Conservation (phyloP, 2,329 filamentous ascomycete genomes). For the Chaetomium sp. region DNA sequence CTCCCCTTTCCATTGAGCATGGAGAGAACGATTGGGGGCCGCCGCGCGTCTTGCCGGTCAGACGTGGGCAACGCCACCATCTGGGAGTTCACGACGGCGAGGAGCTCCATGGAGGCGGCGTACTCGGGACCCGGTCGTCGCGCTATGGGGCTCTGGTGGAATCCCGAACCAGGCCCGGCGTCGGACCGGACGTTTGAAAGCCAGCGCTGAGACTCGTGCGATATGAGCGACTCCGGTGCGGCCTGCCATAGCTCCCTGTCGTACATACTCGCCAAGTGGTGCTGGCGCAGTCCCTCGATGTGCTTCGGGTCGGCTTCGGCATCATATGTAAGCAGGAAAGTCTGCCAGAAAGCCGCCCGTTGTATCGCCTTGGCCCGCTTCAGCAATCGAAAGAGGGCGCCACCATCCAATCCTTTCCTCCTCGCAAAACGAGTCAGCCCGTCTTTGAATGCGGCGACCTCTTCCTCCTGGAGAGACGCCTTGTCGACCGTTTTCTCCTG, state of each 20-base stretch:
- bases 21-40: conserved; percentile 42
- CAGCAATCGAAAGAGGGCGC: not conserved
- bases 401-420: not conserved
- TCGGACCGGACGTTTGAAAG: conserved; percentile 27
- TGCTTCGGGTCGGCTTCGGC: conserved; percentile 16
- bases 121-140: conserved; percentile 32
- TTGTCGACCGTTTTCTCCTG: conserved; percentile 20
- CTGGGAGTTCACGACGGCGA: conserved; percentile 40
- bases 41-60: conserved; percentile 34
- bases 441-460: conserved; percentile 22
- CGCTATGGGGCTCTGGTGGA: conserved; percentile 30
- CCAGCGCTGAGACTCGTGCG: conserved; percentile 28
- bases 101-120: conserved; percentile 39
- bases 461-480: conserved; percentile 14
- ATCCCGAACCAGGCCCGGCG: conserved; percentile 1
- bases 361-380: conserved; percentile 17
- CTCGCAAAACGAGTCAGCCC: conserved; percentile 5
- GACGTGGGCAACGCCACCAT: conserved; percentile 34
- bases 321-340: conserved; percentile 23
- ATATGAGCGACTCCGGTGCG: conserved; percentile 12
- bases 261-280: conserved; percentile 15
- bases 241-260: conserved; percentile 26
- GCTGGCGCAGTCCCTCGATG: conserved; percentile 26
- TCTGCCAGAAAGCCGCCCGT: conserved; percentile 26
- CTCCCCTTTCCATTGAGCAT: conserved; percentile 42